These are phyloP conservation scores for Pyrenochaeta sp. DNA, from an alignment of 2,329 filamentous ascomycete genomes.

Conservation along the genomic window DNA sequence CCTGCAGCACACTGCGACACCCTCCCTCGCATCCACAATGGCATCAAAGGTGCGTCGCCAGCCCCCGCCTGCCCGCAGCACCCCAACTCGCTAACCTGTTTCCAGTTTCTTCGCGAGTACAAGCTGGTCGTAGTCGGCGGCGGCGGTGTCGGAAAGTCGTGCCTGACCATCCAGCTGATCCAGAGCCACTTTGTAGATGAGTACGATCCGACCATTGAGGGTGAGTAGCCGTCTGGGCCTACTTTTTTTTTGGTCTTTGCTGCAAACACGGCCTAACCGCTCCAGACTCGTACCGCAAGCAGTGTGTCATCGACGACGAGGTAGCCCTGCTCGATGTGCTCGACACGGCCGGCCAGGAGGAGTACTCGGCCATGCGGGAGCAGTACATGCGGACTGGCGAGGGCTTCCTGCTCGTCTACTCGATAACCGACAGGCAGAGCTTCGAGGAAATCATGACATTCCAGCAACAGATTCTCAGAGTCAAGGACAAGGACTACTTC, in stretches of 20 bases:
- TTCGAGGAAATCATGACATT: slow-evolving; percentile 99
- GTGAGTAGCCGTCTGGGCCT: no score
- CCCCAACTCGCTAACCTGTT: slow-evolving; percentile 39
- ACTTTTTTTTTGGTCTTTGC: no score
- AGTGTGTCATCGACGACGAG: slow-evolving; percentile 98
- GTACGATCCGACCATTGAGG: slow-evolving; percentile 99
- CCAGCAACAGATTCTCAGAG: slow-evolving; percentile 96
- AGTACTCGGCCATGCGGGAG: slow-evolving; percentile 99
- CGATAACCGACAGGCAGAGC: slow-evolving; percentile 95
- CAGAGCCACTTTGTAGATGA: slow-evolving; percentile 97
- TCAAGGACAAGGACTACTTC: slow-evolving; percentile 99
- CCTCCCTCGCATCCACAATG: slow-evolving; percentile 40
- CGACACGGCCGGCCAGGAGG: slow-evolving; percentile 97
- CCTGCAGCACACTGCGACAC: slow-evolving; percentile 3
- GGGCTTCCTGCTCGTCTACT: slow-evolving; percentile 97
- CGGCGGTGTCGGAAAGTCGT: slow-evolving; percentile 98
- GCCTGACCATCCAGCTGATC: slow-evolving; percentile 88
- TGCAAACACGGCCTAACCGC: slow-evolving; percentile 16
- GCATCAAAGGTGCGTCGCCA: slow-evolving; percentile 47
- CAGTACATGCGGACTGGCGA: slow-evolving; percentile 99
- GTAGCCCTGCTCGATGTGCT: slow-evolving; percentile 96
- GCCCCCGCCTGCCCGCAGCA: slow-evolving; percentile 1
- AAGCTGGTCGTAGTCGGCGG: slow-evolving; percentile 89
- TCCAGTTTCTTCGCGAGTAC: slow-evolving; percentile 63
- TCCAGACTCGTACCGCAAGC: slow-evolving; percentile 98